Evolutionary conservation across 176 grass and related monocot species (phyloP).

Genomic region (Cenchrus fungigraminus): DNA sequence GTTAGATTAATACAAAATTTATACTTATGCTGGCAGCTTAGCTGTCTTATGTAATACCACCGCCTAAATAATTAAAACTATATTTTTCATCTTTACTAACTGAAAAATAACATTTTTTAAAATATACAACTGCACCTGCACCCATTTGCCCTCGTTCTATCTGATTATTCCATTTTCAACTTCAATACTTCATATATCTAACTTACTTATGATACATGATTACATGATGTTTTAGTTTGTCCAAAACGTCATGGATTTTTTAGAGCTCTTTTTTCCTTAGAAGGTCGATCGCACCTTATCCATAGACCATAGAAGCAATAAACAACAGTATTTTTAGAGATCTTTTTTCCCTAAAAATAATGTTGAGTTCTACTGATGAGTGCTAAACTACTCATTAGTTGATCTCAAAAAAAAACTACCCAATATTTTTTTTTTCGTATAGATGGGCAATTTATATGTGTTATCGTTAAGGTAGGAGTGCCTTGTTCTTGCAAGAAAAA

Average conservation of each 20-base stretch:
- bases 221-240: background rate
- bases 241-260: too few relatives aligned
- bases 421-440: too few relatives aligned
- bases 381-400: background rate
- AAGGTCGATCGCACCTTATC: background rate
- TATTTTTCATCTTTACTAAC: background rate
- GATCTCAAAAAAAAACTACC: too few relatives aligned
- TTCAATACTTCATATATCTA: background rate
- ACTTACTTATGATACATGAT: background rate
- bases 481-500: background rate
- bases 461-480: background rate
- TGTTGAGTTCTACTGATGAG: background rate
- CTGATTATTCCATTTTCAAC: slow-evolving; percentile 13
- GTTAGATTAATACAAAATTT: background rate
- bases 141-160: background rate
- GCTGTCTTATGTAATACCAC: background rate
- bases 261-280: too few relatives aligned
- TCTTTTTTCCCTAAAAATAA: background rate
- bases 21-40: background rate
- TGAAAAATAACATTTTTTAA: background rate
- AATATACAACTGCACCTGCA: background rate
- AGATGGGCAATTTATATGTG: background rate
- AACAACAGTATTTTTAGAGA: background rate
- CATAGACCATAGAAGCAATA: background rate
- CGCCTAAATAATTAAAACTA: background rate